Evolutionary conservation across 2,329 filamentous ascomycete species (phyloP), one percentile per base, ranked within the genome.

Genomic region (Ophiocordyceps australis): DNA sequence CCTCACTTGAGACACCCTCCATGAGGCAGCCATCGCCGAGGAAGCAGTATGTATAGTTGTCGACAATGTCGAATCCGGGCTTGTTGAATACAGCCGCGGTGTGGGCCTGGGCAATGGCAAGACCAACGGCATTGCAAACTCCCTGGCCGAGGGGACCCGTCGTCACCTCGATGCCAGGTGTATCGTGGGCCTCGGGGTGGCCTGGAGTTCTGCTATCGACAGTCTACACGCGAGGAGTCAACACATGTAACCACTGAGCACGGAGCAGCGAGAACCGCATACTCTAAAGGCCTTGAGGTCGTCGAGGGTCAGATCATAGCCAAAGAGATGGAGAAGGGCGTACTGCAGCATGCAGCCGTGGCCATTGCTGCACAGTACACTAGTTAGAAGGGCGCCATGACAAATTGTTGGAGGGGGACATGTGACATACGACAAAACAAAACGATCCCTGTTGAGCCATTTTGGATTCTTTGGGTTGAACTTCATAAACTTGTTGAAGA

Each of bases 261-360:
- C n/a, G n/a, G n/a, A n/a, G n/a, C n/a, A n/a, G n/a, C n/a, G n/a
- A n/a, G n/a, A n/a, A n/a, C n/a, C 31, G 65, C 81, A 55, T 72
- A 93, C 83, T 56, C 89, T 78, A 80, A 98, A 98, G 44, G 64
- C 59, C 74, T 95, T 98, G 42, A 98, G 57, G 59, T 95, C 89
- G 46, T 98, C 80, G 34, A 98, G 64, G 46, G 70, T 69, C 41
- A 98, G 44, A 36, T 60, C 70, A 55, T 92, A 98, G 54, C 89
- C 89, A 58, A 85, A 93, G 30, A 98, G 68, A 65, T 98, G 89
- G 46, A 98, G 78, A 41, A 98, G 71, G 46, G 86, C 79, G 74
- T 98, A 98, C 56, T 94, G 89, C 33, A 98, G 81, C 85, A 98
- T 93, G 72, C 89, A 98, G 44, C 77, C 89, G 62, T 98, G 89